Conservation (phyloP, 345 rosid species). For the Eucalyptus curtisii region DNA sequence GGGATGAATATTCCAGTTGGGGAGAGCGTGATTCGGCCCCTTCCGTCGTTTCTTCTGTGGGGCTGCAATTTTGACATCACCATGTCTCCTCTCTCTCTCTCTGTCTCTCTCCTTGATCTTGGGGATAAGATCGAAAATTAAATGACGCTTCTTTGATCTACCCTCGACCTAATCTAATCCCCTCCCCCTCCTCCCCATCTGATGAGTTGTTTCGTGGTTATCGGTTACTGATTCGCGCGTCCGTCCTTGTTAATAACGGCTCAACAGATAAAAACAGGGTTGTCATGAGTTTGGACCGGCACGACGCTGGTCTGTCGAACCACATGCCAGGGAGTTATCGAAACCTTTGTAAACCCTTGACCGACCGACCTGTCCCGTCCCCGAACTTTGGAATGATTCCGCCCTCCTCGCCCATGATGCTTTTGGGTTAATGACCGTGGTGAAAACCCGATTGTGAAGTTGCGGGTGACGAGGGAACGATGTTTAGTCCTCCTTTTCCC, state of each 20-base stretch:
- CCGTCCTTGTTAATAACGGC: neutral
- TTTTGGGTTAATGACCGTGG: neutral
- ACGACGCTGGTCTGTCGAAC: neutral
- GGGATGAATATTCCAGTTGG: neutral
- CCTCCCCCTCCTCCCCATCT: neutral
- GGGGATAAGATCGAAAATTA: neutral
- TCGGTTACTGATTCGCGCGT: neutral
- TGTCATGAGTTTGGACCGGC: neutral
- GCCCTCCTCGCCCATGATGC: neutral
- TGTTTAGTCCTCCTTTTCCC: neutral
- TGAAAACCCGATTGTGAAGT: too few species aligned
- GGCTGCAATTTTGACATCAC: neutral
- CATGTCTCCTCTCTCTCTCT: neutral
- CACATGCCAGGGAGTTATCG: neutral
- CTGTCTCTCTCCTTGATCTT: neutral
- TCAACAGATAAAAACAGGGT: neutral
- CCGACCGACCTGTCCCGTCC: too few species aligned
- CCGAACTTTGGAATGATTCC: too few species aligned
- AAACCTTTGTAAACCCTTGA: neutral
- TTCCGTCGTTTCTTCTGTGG: neutral
- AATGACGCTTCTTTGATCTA: neutral
- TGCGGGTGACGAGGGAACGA: too few species aligned
- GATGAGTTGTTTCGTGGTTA: neutral
- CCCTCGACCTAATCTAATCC: neutral
- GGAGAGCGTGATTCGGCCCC: neutral